Base-by-base conservation (phyloP, 2,329 filamentous ascomycete species). In the Diaporthe batatas region DNA sequence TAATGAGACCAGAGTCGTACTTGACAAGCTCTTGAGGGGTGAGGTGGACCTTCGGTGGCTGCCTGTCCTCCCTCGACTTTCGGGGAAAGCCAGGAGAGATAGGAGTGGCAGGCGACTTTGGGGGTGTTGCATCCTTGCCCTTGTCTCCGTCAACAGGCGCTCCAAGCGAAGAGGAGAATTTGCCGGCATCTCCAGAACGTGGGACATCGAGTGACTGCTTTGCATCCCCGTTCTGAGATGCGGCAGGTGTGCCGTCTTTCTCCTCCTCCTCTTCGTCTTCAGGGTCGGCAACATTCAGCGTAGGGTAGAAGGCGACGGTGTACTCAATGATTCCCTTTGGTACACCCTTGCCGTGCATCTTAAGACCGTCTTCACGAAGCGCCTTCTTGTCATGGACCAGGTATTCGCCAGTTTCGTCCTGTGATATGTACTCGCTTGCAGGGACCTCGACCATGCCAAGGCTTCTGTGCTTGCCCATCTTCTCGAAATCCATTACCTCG, bases 401-500 rank as follows among this genome's bases (percentile, higher is more conserved):
- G 79, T 94, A 98, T 79, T 97, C 94, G 72, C 95, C 96, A 76
- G 89, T 90, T 44, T 95, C 93, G 64, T 90, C 91, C 80, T 98
- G 91, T 6, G 85, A 84, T 75, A 98, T 89, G 80, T 94, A 98
- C 75, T 98, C 94, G 23, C 91, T 86, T 11, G 93, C 91, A 68
- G 89, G 86, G 34, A 98, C 83, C 76, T 98, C 95, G 23, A 96
- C 84, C 70, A 93, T 87, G 68, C 96, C 96, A 44, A 99, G 88
- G 54, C 93, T 93, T 72, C 96, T 92, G 81, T 99, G 96, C 80
- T 95, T 96, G 78, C 94, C 94, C 79, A 98, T 88, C 77, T 91
- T 95, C 83, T 99, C 96, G 74, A 96, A 91, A 78, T 99, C 96
- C 96, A 99, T 98, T 76, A 98, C 95, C 82, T 99, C 96, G 23